Percentiles rank a stretch among this genome's conserved stretches.
phyloP scores from a whole-genome alignment of 2,329 filamentous ascomycete species.

The Diaporthe citrichinensis region DNA sequence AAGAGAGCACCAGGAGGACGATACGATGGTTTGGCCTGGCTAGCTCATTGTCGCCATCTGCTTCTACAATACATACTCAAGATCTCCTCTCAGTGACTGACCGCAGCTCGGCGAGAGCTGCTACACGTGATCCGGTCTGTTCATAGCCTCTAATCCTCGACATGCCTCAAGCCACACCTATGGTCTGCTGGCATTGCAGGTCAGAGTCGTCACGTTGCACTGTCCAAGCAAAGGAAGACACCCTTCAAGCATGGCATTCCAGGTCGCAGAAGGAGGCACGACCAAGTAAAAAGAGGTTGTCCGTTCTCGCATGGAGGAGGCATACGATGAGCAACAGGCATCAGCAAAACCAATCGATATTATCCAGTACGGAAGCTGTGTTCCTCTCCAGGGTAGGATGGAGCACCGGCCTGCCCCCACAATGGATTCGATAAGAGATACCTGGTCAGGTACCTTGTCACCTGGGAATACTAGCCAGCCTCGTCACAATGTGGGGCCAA shows the following conservation, averaged over 20 bases:
- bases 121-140: not conserved
- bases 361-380: not conserved
- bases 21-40: too few species aligned
- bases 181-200: not conserved
- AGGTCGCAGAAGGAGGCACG: not conserved
- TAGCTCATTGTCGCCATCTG: not conserved
- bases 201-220: not conserved
- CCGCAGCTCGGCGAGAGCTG: not conserved
- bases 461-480: not conserved
- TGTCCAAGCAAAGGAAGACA: not conserved
- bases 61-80: not conserved
- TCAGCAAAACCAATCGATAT: not conserved
- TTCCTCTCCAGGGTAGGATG: not conserved
- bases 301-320: not conserved
- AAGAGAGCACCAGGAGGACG: not conserved
- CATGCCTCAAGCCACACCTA: not conserved
- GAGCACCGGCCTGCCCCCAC: not conserved
- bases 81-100: too few species aligned
- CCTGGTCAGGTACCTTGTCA: not conserved
- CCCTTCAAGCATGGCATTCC: too few species aligned
- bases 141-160: not conserved
- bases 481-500: not conserved
- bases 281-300: not conserved
- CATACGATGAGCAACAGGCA: not conserved
- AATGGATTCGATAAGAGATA: not conserved